Evolutionary conservation across 768 basidiomycete genomes (phyloP).

Genomic region (Pisolithus orientalis): DNA sequence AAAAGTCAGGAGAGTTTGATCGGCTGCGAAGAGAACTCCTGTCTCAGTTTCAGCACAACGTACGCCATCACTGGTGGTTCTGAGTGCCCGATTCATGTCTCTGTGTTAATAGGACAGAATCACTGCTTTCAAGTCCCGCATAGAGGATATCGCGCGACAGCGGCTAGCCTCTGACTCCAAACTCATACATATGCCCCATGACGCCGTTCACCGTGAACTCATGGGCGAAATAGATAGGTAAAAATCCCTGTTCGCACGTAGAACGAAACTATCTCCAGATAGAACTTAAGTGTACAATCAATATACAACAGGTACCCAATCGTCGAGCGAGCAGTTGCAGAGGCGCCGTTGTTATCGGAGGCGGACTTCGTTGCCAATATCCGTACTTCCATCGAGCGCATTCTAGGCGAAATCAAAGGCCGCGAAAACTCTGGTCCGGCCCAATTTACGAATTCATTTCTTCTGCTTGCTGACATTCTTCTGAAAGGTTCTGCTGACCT

Average conservation of each 20-base stretch:
- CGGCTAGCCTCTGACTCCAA: slow-evolving; percentile 49
- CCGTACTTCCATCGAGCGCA: slow-evolving; percentile 36
- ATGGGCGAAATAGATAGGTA: slow-evolving; percentile 71
- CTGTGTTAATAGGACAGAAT: slow-evolving; percentile 39
- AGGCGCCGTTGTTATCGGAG: slow-evolving; percentile 45
- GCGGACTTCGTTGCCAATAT: slow-evolving; percentile 38
- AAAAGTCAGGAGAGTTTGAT: slow-evolving; percentile 76
- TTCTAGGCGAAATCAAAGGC: slow-evolving; percentile 34
- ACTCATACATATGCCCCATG: slow-evolving; percentile 45
- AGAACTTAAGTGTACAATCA: not conserved
- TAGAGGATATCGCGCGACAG: slow-evolving; percentile 57
- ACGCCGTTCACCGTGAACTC: slow-evolving; percentile 52
- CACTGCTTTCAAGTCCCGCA: slow-evolving; percentile 46
- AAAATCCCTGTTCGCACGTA: not conserved
- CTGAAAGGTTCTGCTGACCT: not conserved
- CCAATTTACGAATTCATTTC: slow-evolving; percentile 1
- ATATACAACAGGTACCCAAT: slow-evolving; percentile 47
- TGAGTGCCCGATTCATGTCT: not conserved
- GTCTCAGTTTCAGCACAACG: slow-evolving; percentile 54
- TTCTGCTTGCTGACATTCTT: not conserved
- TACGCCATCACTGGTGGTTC: slow-evolving; percentile 28
- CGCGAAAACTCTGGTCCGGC: not conserved
- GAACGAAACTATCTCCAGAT: not conserved
- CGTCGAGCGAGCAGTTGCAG: slow-evolving; percentile 55
- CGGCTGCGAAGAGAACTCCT: slow-evolving; percentile 61